Conservation (phyloP, 768 basidiomycete genomes). For the Kwoniella bestiolae region DNA sequence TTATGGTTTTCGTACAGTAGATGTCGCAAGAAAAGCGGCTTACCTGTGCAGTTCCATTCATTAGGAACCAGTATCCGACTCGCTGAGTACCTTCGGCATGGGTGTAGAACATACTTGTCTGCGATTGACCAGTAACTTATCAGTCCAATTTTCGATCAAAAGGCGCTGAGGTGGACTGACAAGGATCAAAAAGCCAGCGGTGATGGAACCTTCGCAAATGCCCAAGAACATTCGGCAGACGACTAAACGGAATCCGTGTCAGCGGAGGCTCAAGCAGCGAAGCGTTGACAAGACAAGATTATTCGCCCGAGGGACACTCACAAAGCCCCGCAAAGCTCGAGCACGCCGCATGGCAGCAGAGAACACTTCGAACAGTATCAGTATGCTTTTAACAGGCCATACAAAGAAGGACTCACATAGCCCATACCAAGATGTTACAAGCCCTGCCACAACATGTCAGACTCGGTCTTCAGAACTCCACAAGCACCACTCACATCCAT, state of each 20-base stretch:
- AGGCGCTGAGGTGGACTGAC: background rate
- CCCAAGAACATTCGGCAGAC: conserved; percentile 26
- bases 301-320: too few relatives aligned
- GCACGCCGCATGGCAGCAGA: conserved; percentile 45
- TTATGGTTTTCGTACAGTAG: background rate
- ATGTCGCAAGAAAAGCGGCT: too few relatives aligned
- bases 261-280: too few relatives aligned
- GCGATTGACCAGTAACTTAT: too few relatives aligned
- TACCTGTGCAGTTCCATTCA: conserved; percentile 33
- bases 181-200: conserved; percentile 43
- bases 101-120: conserved; percentile 35
- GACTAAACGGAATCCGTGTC: conserved; percentile 7
- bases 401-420: conserved; percentile 26
- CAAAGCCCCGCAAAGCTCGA: conserved; percentile 45
- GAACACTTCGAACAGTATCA: conserved; percentile 7
- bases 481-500: conserved; percentile 29
- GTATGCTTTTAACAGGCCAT: conserved; percentile 26
- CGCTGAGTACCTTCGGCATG: conserved; percentile 42
- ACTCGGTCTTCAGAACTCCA: background rate
- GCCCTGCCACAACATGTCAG: conserved; percentile 10
- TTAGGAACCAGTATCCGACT: conserved; percentile 35
- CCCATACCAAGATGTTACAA: conserved; percentile 41
- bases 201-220: conserved; percentile 33
- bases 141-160: too few relatives aligned
- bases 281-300: too few relatives aligned